phyloP scores from a whole-genome alignment of 2,329 filamentous ascomycete genomes.

The Fusarium globosum region DNA sequence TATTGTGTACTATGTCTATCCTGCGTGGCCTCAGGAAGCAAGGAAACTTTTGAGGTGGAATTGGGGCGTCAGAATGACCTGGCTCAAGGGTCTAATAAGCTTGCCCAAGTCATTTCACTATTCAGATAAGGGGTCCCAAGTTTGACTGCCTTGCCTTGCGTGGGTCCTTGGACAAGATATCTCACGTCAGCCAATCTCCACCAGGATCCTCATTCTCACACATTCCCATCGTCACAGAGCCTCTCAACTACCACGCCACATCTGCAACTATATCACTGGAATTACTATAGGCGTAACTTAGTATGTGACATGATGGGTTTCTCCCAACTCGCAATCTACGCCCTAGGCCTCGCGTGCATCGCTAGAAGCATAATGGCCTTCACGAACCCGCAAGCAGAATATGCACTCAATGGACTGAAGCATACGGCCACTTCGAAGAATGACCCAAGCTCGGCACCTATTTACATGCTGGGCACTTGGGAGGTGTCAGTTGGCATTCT shows the following conservation, averaged over 20 bases:
- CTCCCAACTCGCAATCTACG: not conserved
- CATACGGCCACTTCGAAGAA: not conserved
- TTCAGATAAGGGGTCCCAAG: not conserved
- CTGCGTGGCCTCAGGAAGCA: no score
- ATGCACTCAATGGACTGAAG: constrained; percentile 1
- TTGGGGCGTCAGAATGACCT: no score
- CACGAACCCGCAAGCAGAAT: constrained; percentile 10
- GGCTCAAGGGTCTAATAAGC: no score
- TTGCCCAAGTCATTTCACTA: no score
- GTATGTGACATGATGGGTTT: not conserved
- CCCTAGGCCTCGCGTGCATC: not conserved
- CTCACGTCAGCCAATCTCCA: not conserved
- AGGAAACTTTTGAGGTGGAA: no score
- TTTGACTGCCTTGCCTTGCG: not conserved
- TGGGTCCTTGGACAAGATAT: not conserved
- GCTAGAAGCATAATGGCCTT: constrained; percentile 11
- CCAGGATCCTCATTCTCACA: not conserved
- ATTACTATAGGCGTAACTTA: rapidly evolving
- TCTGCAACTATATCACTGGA: no score
- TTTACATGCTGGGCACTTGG: constrained; percentile 15
- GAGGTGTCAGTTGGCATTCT: not conserved
- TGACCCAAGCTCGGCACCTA: not conserved
- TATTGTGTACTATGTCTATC: not conserved
- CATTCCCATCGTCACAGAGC: not conserved
- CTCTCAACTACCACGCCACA: not conserved